Percentiles rank a stretch among this genome's conserved stretches.
phyloP scores from a whole-genome alignment of 2,329 filamentous ascomycete genomes.

The Pseudocercospora ulei region DNA sequence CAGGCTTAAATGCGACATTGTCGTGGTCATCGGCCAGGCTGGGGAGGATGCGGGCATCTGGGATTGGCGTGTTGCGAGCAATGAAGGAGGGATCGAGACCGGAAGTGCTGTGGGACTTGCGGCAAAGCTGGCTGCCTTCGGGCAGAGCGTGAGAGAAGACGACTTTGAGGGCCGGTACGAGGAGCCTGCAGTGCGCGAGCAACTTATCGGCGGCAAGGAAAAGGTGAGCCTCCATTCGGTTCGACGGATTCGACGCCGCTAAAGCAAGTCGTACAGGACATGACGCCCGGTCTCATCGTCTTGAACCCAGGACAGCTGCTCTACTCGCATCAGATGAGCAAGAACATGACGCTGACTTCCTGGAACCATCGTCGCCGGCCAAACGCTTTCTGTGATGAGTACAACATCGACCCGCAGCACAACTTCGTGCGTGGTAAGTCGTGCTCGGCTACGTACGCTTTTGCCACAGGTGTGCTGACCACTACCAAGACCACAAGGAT shows the following conservation, averaged over 20 bases:
- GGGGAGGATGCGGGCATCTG: conserved; percentile 64
- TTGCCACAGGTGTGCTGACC: conserved; percentile 5
- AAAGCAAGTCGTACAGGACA: conserved; percentile 15
- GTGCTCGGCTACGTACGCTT: neutral
- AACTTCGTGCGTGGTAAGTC: conserved; percentile 49
- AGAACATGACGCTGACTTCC: conserved; percentile 50
- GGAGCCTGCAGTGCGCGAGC: conserved; percentile 1
- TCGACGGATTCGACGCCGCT: neutral
- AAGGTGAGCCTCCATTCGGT: conserved; percentile 1
- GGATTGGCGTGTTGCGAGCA: conserved; percentile 57
- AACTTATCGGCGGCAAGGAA: neutral
- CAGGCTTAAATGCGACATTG: conserved; percentile 46
- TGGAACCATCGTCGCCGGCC: conserved; percentile 51
- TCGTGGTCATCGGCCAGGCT: conserved; percentile 65
- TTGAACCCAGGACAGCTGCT: conserved; percentile 68
- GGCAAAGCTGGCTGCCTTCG: conserved; percentile 35
- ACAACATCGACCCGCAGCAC: conserved; percentile 44
- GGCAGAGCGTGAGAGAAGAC: conserved; percentile 1
- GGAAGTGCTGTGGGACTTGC: conserved; percentile 63
- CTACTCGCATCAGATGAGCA: conserved; percentile 59
- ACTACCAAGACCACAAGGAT: conserved; percentile 44
- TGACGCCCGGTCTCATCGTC: conserved; percentile 55
- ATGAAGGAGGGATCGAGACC: conserved; percentile 54
- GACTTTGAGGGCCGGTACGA: conserved; percentile 1
- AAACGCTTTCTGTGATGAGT: conserved; percentile 52